Evolutionary conservation across 306 rosid genomes (phyloP).

Genomic region (Gleditsia sinensis): DNA sequence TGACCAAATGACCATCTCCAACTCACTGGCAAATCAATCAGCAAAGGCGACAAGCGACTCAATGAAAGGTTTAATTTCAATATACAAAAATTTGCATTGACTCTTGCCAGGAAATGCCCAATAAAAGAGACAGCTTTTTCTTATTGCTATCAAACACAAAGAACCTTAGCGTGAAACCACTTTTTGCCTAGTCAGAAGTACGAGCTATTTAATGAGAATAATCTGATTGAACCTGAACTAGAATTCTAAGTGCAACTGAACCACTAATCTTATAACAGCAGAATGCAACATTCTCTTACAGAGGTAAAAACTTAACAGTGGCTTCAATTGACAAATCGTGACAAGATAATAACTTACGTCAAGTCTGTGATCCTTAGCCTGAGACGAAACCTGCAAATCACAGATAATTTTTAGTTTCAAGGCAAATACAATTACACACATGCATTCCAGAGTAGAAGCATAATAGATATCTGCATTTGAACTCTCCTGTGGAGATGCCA

Average conservation of each 20-base stretch:
- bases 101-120: background rate
- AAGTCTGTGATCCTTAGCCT: conserved; percentile 55
- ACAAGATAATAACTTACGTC: conserved; percentile 57
- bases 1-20: conserved; percentile 1
- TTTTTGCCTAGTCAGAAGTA: background rate
- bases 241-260: background rate
- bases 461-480: conserved; percentile 1
- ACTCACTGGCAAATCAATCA: conserved; percentile 18
- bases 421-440: conserved; percentile 16
- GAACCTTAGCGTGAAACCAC: background rate
- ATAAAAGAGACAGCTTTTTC: background rate
- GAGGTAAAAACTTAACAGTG: background rate
- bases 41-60: conserved; percentile 2
- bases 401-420: conserved; percentile 30
- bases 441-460: background rate
- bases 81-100: conserved; percentile 4
- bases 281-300: conserved; percentile 2
- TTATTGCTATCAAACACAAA: background rate
- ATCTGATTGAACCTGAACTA: background rate
- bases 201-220: background rate
- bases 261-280: background rate
- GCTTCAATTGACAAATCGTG: conserved; percentile 24
- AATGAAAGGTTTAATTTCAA: background rate
- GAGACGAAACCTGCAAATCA: conserved; percentile 56
- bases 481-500: conserved; percentile 1